Evolutionary conservation across 2,329 filamentous ascomycete species (phyloP), one percentile per base, ranked within the genome.

Genomic region (Fusarium denticulatum): DNA sequence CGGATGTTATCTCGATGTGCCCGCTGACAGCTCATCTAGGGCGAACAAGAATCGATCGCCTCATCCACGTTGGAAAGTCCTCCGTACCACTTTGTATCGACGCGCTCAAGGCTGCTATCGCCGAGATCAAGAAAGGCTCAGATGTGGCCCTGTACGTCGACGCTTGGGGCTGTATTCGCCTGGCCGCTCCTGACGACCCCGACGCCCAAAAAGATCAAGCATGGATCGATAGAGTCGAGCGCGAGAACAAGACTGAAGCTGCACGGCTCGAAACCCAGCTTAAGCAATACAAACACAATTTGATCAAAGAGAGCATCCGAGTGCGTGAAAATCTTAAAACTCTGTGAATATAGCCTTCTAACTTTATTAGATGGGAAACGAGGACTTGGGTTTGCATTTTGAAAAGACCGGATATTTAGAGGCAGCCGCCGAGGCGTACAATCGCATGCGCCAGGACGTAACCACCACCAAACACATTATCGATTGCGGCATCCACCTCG

Each of bases 251-350:
- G 75, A 83, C 85, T 4, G 93, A 97, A 81, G 92, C 92, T 2
- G 86, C 90, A 62, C 89, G 93, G n/a, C 86, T 98, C 62, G 94
- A 98, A 80, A 85, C 88, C 22, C 94, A 98, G 82, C 86, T 99
- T 26, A 95, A 95, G 81, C 92, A 92, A 3, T 98, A 98, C 83
- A 97, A 96, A 83, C 97, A 98, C 80, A 99, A 98, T 78, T 85
- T 98, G 47, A 95, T 99, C 77, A 97, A 98, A 81, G 96, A 99
- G 84, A 98, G 95, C 84, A 97, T 98, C 78, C 85, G 95, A 76
- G 95, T 97, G 45, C 32, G 60, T 55, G 7, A 16, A 26, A 12
- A 10, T 13, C 13, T 12, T 28, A 22, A 2, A 14, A 4, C 40
- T 62, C 71, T 52, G 76, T 71, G n/a, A 50, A 52, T 15, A 56